Conservation (phyloP, 805 yeast genomes). For the Pichia californica region DNA sequence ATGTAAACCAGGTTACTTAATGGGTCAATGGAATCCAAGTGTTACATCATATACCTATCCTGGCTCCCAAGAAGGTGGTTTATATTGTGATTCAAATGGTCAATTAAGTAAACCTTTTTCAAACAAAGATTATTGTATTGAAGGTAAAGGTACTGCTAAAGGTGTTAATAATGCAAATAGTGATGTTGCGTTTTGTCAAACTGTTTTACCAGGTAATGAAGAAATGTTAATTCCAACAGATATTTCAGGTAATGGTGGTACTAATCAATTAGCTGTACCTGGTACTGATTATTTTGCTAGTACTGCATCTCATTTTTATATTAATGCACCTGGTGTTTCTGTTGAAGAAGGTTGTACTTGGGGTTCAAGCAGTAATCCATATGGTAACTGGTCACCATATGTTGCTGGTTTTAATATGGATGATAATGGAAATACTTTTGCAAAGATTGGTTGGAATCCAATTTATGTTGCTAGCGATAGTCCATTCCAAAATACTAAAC, state of each 20-base stretch:
- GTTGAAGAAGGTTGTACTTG: conserved; percentile 74
- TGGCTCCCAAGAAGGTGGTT: conserved; percentile 74
- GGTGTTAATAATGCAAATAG: conserved; percentile 46
- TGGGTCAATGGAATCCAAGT: conserved; percentile 82
- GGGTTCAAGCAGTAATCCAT: conserved; percentile 64
- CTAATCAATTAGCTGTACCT: conserved; percentile 72
- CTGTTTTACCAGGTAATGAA: conserved; percentile 90
- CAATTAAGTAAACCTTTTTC: conserved; percentile 54
- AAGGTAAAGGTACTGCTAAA: conserved; percentile 70
- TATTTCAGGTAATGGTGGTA: conserved; percentile 42
- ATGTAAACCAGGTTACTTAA: conserved; percentile 79
- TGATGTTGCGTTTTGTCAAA: conserved; percentile 82
- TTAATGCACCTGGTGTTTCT: conserved; percentile 79
- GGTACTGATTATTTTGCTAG: conserved; percentile 78
- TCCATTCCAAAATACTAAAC: conserved; percentile 50
- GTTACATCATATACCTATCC: conserved; percentile 74
- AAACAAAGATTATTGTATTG: conserved; percentile 57
- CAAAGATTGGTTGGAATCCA: conserved; percentile 91
- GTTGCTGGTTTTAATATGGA: conserved; percentile 91
- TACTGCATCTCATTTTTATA: conserved; percentile 81
- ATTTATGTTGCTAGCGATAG: conserved; percentile 56
- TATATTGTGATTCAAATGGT: conserved; percentile 70
- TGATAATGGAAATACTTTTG: conserved; percentile 58
- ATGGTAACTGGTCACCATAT: conserved; percentile 91
- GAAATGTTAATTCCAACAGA: conserved; percentile 88